These are phyloP conservation scores for Madurella fahalii DNA, from an alignment of 2,329 filamentous ascomycete genomes.

Conservation along the genomic window DNA sequence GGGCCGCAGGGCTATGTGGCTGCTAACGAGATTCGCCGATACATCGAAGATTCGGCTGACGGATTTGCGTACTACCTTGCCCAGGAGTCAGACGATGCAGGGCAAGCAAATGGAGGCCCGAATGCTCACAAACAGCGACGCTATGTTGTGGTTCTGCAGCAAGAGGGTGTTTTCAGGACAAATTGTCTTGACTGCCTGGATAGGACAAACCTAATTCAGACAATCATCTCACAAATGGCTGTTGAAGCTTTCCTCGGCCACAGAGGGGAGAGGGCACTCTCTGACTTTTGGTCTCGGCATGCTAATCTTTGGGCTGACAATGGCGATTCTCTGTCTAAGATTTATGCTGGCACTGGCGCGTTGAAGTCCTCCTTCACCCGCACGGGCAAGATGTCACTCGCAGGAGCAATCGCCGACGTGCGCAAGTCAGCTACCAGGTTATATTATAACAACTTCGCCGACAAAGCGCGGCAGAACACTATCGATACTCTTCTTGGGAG, in stretches of 20 bases:
- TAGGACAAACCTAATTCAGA: conserved; percentile 92
- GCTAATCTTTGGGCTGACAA: conserved; percentile 96
- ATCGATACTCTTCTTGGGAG: conserved; percentile 90
- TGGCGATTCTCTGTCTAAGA: conserved; percentile 87
- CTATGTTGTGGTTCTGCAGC: conserved; percentile 72
- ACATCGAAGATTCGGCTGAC: conserved; percentile 75
- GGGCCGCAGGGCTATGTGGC: conserved; percentile 84
- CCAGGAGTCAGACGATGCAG: conserved; percentile 60
- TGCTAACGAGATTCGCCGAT: conserved; percentile 74
- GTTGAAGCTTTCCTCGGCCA: conserved; percentile 79
- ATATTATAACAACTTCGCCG: conserved; percentile 97
- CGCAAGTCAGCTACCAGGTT: conserved; percentile 90
- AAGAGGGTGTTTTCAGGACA: conserved; percentile 92
- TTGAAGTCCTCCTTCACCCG: conserved; percentile 94
- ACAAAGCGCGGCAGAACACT: conserved; percentile 87
- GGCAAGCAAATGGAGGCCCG: conserved; percentile 37
- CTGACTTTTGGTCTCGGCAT: conserved; percentile 89
- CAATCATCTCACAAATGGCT: conserved; percentile 90
- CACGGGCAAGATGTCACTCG: conserved; percentile 91
- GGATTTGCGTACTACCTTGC: conserved; percentile 90
- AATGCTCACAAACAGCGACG: conserved; percentile 33
- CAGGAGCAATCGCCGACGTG: conserved; percentile 89
- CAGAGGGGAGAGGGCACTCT: conserved; percentile 61
- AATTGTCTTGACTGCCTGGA: conserved; percentile 97
- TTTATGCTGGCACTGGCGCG: conserved; percentile 94